Evolutionary conservation across 106 monocot species (phyloP), one percentile per base, ranked within the genome.

Genomic region (Chionographis japonica): DNA sequence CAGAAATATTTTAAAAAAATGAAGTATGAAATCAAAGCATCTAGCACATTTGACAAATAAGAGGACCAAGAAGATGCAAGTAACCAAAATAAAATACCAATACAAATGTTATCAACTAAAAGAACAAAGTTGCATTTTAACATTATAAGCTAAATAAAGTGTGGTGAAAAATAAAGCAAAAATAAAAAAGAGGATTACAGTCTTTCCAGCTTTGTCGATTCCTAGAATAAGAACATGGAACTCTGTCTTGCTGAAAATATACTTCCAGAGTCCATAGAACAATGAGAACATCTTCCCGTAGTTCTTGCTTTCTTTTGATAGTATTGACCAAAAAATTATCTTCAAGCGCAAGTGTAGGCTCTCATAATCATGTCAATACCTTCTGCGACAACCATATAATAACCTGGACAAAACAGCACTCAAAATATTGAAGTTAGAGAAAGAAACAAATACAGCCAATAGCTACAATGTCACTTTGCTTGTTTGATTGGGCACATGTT

Each of bases 211-310:
- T 69, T 97, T 92, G 64, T 97, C 84, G 40, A 92, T 81, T 52
- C 95, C 95, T 42, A 97, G 95, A 60, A 97, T 97, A 76, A 97
- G 92, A 42, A 92, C 84, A 83, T 87, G 95, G 68, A 92, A 87
- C 66, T 97, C 95, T 8, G 84, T 85, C 89, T 92, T 97, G 82
- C 88, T 97, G 78, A 92, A 87, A 3, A 89, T 66, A 54, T 92
- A 86, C 66, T 89, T 84, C 95, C 95, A 97, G 11, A 97, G 76
- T 15, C 95, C 95, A 75, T 89, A 97, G 65, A 97, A 83, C 82
- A 97, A 84, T 16, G 95, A 97, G 76, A 97, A 97, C 95, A 97
- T 97, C 18, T 58, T 75, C 69, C 20, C 27, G 8, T 14, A 10
- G 41, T 40, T 35, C 6, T 15, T 13, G 8, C 8, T 39, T 18